Conservation (phyloP, 257 asterid species). For the Fraxinus excelsior region DNA sequence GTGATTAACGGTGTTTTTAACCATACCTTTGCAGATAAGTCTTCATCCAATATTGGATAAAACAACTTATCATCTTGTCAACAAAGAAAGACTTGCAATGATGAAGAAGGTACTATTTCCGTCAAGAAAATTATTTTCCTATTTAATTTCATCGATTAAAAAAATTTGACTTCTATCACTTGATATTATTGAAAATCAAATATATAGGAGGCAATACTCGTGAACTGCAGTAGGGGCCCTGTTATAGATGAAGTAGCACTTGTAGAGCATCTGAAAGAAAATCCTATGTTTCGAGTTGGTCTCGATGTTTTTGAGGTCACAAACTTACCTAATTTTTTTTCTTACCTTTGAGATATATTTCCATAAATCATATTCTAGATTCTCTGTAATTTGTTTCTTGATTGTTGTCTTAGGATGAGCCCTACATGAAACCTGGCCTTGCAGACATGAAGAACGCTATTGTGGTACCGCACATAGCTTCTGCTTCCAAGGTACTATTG, state of each 20-base stretch:
- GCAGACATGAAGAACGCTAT: conserved; percentile 85
- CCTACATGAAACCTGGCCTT: conserved; percentile 94
- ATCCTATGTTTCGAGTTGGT: conserved; percentile 99
- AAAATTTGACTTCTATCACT: neutral
- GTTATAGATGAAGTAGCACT: conserved; percentile 95
- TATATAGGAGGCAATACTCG: conserved; percentile 80
- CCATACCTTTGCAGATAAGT: conserved; percentile 64
- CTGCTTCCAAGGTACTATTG: conserved; percentile 79
- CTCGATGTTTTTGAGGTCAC: conserved; percentile 97
- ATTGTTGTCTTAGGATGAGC: conserved; percentile 69
- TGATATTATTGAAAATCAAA: neutral
- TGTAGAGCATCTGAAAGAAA: conserved; percentile 80
- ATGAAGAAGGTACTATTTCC: conserved; percentile 75
- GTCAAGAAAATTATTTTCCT: neutral
- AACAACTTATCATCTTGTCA: conserved; percentile 91
- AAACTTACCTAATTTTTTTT: neutral
- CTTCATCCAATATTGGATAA: conserved; percentile 92
- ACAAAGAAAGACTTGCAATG: conserved; percentile 82
- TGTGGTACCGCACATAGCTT: conserved; percentile 95
- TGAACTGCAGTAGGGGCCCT: conserved; percentile 98
- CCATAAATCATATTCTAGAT: neutral
- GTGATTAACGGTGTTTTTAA: neutral
- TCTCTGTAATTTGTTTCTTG: neutral
- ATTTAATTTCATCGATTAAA: neutral
- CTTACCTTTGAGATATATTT: neutral